phyloP scores from a whole-genome alignment of 139 green algal genomes.

The Chlorella vulgaris region DNA sequence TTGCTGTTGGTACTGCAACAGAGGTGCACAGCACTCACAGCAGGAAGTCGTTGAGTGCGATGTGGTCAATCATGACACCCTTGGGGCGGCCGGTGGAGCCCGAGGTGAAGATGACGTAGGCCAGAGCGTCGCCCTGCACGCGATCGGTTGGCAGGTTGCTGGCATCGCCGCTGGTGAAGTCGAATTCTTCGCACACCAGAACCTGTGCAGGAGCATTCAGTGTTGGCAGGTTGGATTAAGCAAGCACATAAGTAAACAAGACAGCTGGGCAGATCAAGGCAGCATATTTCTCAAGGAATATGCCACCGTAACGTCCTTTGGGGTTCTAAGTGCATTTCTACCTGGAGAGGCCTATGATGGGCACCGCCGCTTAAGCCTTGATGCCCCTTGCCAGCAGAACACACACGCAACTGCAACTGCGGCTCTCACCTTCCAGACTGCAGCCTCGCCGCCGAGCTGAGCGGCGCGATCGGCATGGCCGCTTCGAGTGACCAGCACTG shows the following conservation, averaged over 20 bases:
- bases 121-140: constrained; percentile 22
- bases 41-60: neutral
- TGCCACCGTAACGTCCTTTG: too few relatives aligned
- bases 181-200: neutral
- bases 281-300: too few relatives aligned
- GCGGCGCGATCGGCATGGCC: neutral
- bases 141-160: neutral
- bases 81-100: constrained; percentile 70
- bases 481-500: constrained; percentile 17
- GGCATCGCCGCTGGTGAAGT: neutral
- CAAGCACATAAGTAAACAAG: neutral
- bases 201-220: neutral
- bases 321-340: too few relatives aligned
- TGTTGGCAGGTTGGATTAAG: too few relatives aligned
- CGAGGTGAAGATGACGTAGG: constrained; percentile 74
- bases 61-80: constrained; percentile 53
- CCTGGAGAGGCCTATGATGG: too few relatives aligned
- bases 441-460: constrained; percentile 17
- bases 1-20: too few relatives aligned
- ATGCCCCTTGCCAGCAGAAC: too few relatives aligned
- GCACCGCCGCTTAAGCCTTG: too few relatives aligned
- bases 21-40: neutral
- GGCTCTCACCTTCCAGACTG: neutral
- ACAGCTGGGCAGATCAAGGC: neutral
- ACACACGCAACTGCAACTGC: neutral